These are phyloP conservation scores for Backusella morwellensis DNA, from an alignment of 192 early-diverging fungal species.

Conservation along the genomic window DNA sequence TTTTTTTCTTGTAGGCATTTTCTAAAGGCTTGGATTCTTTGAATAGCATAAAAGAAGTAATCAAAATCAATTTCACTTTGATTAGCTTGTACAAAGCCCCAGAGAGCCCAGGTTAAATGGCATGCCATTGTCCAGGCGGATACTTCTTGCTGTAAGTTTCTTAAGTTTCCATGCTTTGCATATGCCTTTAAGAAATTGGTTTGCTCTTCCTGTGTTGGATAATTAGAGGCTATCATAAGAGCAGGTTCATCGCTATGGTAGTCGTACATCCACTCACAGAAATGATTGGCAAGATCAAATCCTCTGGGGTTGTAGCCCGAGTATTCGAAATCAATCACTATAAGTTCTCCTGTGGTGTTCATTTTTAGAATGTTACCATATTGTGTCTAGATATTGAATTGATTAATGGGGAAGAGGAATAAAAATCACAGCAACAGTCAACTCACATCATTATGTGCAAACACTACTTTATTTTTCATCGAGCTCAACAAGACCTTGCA, in stretches of 20 bases:
- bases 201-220: constrained; percentile 61
- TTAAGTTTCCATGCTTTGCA: constrained; percentile 18
- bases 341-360: constrained; percentile 55
- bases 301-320: constrained; percentile 76
- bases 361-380: constrained; percentile 84
- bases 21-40: constrained; percentile 50
- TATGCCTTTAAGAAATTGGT: constrained; percentile 65
- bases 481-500: constrained; percentile 36
- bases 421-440: neutral
- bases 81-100: constrained; percentile 75
- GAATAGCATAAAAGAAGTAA: constrained; percentile 65
- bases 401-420: neutral
- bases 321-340: constrained; percentile 83
- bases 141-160: constrained; percentile 23
- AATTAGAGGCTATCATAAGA: constrained; percentile 39
- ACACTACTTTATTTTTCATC: constrained; percentile 67
- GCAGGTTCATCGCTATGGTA: constrained; percentile 60
- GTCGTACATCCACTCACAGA: constrained; percentile 83
- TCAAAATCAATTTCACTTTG: constrained; percentile 80
- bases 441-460: constrained; percentile 86
- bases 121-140: constrained; percentile 44
- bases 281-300: constrained; percentile 83
- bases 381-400: constrained; percentile 53
- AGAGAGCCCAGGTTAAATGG: constrained; percentile 78
- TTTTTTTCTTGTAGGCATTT: neutral